phyloP scores from a whole-genome alignment of 495 filamentous ascomycete genomes.

The Amniculicola lignicola region DNA sequence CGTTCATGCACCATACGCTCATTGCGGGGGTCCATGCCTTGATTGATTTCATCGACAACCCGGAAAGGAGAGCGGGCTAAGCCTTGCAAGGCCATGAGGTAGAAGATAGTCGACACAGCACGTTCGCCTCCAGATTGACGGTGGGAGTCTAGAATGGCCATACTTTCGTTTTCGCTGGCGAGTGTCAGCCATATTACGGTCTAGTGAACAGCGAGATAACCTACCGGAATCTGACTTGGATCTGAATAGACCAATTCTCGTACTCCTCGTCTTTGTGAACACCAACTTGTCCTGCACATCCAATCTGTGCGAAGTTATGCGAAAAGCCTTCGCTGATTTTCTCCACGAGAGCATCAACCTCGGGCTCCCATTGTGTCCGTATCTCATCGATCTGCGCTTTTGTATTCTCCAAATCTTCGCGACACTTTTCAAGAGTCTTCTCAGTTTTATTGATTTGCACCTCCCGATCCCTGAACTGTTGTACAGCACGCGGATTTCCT shows the following conservation, averaged over 20 bases:
- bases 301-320: constrained; percentile 87
- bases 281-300: constrained; percentile 87
- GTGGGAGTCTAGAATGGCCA: constrained; percentile 82
- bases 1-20: constrained; percentile 96
- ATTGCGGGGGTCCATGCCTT: constrained; percentile 98
- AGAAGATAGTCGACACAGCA: constrained; percentile 96
- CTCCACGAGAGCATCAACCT: constrained; percentile 69
- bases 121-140: constrained; percentile 96
- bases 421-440: constrained; percentile 46
- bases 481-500: constrained; percentile 70
- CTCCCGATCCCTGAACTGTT: constrained; percentile 72
- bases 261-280: constrained; percentile 81
- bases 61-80: constrained; percentile 96
- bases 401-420: constrained; percentile 49
- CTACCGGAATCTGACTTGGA: constrained; percentile 88
- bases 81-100: constrained; percentile 95
- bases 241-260: constrained; percentile 89
- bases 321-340: constrained; percentile 87
- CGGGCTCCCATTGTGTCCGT: constrained; percentile 71
- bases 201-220: constrained; percentile 25
- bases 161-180: constrained; percentile 68
- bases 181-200: not conserved
- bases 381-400: constrained; percentile 58
- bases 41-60: constrained; percentile 98
- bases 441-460: constrained; percentile 55